phyloP scores from a whole-genome alignment of 1,139 yeast species.

The Protomyces lactucae-debilis region DNA sequence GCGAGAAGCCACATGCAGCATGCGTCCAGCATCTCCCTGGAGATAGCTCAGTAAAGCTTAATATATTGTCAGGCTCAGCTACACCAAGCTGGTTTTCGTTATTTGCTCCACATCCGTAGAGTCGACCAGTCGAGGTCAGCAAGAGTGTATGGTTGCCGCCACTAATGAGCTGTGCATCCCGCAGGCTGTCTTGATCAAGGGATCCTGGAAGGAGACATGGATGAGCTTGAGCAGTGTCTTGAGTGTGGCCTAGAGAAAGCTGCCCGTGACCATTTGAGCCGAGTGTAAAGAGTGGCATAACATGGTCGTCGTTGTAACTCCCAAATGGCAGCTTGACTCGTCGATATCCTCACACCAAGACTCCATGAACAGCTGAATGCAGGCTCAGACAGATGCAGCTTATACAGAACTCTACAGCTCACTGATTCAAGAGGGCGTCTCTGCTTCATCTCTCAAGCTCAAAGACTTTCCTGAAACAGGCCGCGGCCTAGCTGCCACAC shows the following conservation, averaged over 20 bases:
- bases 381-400: background rate
- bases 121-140: conserved; percentile 50
- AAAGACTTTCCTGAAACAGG: conserved; percentile 1
- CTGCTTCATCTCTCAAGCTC: background rate
- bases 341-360: no score
- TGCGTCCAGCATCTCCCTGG: conserved; percentile 21
- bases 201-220: conserved; percentile 14
- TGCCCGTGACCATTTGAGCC: conserved; percentile 33
- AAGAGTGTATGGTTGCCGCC: conserved; percentile 88
- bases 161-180: conserved; percentile 44
- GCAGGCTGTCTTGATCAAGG: conserved; percentile 15
- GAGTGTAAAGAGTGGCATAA: conserved; percentile 27
- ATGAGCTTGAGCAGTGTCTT: conserved; percentile 29
- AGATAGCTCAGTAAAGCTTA: conserved; percentile 27
- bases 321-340: no score
- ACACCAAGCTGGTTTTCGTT: conserved; percentile 52
- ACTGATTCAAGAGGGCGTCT: background rate
- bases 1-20: conserved; percentile 74
- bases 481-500: conserved; percentile 12
- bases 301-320: background rate
- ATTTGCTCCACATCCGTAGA: conserved; percentile 61
- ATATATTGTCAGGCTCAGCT: conserved; percentile 1
- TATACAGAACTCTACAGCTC: background rate
- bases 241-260: conserved; percentile 26
- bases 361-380: background rate